Conservation (phyloP, 2,329 filamentous ascomycete species). For the Botrytis aclada region DNA sequence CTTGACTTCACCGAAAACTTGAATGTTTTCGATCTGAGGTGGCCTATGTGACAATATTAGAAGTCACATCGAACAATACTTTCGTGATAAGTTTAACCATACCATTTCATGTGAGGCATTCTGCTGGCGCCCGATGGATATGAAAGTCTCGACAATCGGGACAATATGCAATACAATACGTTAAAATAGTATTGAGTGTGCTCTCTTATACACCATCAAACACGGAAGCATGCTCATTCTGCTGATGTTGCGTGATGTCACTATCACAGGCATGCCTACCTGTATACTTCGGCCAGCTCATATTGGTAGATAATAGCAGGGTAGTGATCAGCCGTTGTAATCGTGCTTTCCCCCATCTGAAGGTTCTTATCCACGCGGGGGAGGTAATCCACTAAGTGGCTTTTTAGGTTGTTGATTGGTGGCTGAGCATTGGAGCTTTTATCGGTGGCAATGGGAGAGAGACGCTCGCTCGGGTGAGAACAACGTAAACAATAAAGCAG, state of each 20-base stretch:
- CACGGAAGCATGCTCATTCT: background rate
- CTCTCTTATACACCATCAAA: background rate
- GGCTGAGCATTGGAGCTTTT: background rate
- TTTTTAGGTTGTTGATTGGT: background rate
- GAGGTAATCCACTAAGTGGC: background rate
- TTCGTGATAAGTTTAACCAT: background rate
- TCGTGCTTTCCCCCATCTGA: background rate
- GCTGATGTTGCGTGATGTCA: background rate
- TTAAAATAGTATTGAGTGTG: background rate
- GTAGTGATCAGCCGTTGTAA: background rate
- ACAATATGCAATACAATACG: background rate
- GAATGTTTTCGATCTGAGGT: background rate
- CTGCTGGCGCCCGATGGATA: background rate
- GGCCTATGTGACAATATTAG: background rate
- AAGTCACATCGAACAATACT: background rate
- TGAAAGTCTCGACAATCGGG: background rate
- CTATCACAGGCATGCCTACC: background rate
- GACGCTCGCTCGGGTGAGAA: background rate
- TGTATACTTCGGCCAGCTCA: background rate
- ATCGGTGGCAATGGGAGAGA: background rate
- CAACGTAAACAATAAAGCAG: background rate
- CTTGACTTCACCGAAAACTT: constrained; percentile 2
- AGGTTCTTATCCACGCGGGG: background rate
- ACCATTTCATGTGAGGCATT: constrained; percentile 15
- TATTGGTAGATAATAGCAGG: background rate